Base-by-base conservation (phyloP, 805 yeast genomes). In the Zygosaccharomyces lentus region DNA sequence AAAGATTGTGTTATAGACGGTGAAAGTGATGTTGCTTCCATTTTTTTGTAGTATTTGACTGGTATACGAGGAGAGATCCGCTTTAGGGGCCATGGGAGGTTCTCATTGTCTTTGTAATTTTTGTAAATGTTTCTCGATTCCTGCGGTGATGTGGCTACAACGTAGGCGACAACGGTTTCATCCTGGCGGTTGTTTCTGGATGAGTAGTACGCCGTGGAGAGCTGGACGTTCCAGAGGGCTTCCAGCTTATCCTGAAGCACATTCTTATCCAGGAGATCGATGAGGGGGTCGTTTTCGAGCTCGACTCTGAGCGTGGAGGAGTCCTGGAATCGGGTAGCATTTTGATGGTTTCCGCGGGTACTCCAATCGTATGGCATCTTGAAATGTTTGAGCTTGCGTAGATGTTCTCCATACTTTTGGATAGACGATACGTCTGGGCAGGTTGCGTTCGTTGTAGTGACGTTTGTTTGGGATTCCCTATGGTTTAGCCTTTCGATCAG, bases 371-470 rank as follows among this genome's bases (percentile, higher is more conserved):
- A 55, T 1, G 57, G 50, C n/a, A 46, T 27, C 9, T 50, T 46
- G 38, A 62, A 62, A 37, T 62, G 59, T 32, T 58, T 58, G 21
- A 56, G 31, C 29, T 59, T 61, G n/a, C 67, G 52, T 30, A 63
- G 47, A 10, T 25, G 32, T 34, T 57, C 55, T 2, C 66, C 65
- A 34, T 61, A 56, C n/a, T 50, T 46, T 39, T 62, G 60, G 9
- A 56, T 46, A 3, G 40, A 27, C 12, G 40, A 10, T 2, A 53
- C 9, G n/a, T 53, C 47, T 4, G 29, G n/a, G 8, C 40, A 9
- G 7, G 15, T n/a, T 9, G 7, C 37, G 9, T 27, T 16, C 13
- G 29, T 21, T 9, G 32, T 24, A 4, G 36, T 35, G 4, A 30
- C 26, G 6, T 24, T 39, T 9, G 41, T 43, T 23, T 46, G 37